Percentiles rank a stretch among this genome's conserved stretches.
These are phyloP conservation scores for Euphorbia celastroides DNA, from an alignment of 441 rosid species.

Conservation along the genomic window DNA sequence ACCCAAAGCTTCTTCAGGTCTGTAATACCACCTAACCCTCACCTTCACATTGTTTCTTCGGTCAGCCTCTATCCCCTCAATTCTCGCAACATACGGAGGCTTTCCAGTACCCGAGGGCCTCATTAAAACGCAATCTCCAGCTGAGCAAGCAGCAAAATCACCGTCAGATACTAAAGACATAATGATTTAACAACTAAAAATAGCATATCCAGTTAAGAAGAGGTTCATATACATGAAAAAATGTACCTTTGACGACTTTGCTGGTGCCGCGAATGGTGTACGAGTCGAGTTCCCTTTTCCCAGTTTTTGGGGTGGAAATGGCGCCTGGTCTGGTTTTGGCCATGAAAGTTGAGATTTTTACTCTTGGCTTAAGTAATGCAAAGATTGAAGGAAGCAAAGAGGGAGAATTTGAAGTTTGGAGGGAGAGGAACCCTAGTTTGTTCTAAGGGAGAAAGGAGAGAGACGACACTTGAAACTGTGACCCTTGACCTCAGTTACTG, in stretches of 20 bases:
- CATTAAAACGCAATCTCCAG: constrained; percentile 83
- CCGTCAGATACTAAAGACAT: not conserved
- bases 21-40: constrained; percentile 76
- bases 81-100: constrained; percentile 78
- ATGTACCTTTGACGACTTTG: constrained; percentile 68
- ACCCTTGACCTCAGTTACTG: not conserved
- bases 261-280: constrained; percentile 79
- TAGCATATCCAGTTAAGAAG: too few relatives aligned
- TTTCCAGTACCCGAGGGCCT: constrained; percentile 74
- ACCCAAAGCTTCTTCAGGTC: constrained; percentile 86
- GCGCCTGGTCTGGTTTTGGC: constrained; percentile 71
- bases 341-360: constrained; percentile 30
- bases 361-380: not conserved
- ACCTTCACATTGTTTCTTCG: constrained; percentile 70
- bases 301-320: constrained; percentile 49
- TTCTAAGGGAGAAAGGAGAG: constrained; percentile 3
- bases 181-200: constrained; percentile 5
- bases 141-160: constrained; percentile 31
- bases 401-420: constrained; percentile 9
- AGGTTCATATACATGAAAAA: too few relatives aligned
- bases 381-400: constrained; percentile 1
- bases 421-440: constrained; percentile 19
- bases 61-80: constrained; percentile 77
- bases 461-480: not conserved
- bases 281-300: constrained; percentile 68